Conservation (phyloP, 176 grass and related monocot species). For the maize (Zea mays) region DNA sequence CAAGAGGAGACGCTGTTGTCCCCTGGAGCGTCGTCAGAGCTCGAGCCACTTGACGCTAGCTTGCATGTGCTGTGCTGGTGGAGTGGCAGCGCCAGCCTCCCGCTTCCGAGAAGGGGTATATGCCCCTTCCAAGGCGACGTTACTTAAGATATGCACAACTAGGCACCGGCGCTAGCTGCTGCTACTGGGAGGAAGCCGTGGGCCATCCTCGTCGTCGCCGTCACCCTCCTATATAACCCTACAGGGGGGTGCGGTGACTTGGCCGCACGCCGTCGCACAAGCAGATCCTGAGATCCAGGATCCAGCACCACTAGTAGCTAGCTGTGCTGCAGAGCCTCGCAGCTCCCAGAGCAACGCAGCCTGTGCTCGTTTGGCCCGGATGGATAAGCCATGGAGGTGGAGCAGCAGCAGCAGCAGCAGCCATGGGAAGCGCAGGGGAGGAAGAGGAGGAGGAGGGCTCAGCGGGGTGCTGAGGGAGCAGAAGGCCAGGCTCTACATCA, state of each 20-base stretch:
- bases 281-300: neutral
- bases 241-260: slow-evolving; percentile 16
- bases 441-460: slow-evolving; percentile 39
- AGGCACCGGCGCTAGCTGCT: neutral
- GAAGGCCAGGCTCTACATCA: slow-evolving; percentile 59
- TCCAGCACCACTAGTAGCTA: slow-evolving; percentile 2
- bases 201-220: neutral
- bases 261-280: slow-evolving; percentile 23
- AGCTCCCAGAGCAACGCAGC: neutral
- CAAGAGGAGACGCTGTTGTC: slow-evolving; percentile 46
- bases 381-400: slow-evolving; percentile 38
- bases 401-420: neutral
- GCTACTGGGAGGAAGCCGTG: neutral
- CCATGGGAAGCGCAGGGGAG: slow-evolving; percentile 34
- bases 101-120: slow-evolving; percentile 41
- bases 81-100: slow-evolving; percentile 21
- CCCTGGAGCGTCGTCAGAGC: slow-evolving; percentile 38
- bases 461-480: slow-evolving; percentile 62
- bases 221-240: slow-evolving; percentile 50
- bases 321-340: neutral
- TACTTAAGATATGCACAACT: slow-evolving; percentile 39
- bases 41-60: slow-evolving; percentile 29
- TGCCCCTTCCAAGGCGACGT: slow-evolving; percentile 26
- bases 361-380: neutral
- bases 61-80: slow-evolving; percentile 27